phyloP scores from a whole-genome alignment of 495 filamentous ascomycete genomes.

The Hypoxylon cercidicola region DNA sequence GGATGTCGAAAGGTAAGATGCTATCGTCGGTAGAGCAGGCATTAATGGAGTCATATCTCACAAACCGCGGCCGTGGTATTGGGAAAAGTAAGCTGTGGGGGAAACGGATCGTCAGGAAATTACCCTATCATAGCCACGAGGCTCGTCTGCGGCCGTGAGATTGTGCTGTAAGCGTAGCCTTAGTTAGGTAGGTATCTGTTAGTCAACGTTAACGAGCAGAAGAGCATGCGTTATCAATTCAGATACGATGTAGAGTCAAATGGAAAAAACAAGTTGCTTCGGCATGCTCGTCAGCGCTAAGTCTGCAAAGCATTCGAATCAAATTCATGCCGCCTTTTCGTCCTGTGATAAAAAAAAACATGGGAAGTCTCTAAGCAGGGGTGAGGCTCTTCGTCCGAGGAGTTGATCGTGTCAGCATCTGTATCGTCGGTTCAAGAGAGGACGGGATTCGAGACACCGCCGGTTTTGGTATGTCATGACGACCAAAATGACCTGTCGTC shows the following conservation, averaged over 20 bases:
- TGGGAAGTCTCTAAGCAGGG: conserved; percentile 19
- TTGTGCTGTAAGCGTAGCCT: background rate
- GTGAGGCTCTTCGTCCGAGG: conserved; percentile 4
- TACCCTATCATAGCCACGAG: conserved; percentile 22
- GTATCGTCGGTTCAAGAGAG: conserved; percentile 19
- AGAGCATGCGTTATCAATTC: conserved; percentile 5
- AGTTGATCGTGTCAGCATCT: conserved; percentile 9
- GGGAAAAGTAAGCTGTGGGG: conserved; percentile 40
- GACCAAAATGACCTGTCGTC: conserved; percentile 8
- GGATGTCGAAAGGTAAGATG: conserved; percentile 2
- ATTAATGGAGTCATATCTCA: conserved; percentile 12
- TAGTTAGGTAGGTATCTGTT: no score
- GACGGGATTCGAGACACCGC: conserved; percentile 11
- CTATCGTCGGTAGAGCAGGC: conserved; percentile 1
- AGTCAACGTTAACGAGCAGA: background rate
- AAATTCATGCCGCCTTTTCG: conserved; percentile 7
- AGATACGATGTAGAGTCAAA: conserved; percentile 5
- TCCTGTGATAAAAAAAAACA: conserved; percentile 14
- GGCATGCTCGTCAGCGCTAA: conserved; percentile 21
- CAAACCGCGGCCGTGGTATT: conserved; percentile 41
- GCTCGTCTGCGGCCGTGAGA: conserved; percentile 10
- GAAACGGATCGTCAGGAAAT: conserved; percentile 22
- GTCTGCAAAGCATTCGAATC: conserved; percentile 18
- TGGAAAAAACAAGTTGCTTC: conserved; percentile 10
- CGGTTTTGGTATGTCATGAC: conserved; percentile 1